A percentile compares a stretch with the other conserved stretches of the same genome.
Evolutionary conservation across 75 land plant genomes (phyloP).

Genomic region (Selaginella moellendorffii): DNA sequence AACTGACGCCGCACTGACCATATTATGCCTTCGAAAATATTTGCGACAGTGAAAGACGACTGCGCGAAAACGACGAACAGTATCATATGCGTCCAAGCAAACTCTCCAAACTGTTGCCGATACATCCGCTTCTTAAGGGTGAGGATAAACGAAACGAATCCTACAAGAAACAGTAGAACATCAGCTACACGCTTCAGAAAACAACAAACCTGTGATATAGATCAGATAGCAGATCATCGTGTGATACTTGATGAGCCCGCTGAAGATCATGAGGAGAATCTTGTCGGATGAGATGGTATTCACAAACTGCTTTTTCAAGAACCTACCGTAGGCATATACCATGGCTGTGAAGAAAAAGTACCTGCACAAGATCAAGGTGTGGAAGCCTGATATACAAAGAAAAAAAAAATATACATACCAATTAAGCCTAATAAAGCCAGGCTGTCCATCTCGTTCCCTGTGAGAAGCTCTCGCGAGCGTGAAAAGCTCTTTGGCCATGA

Average conservation of each 20-base stretch:
- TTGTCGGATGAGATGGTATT: slow-evolving; percentile 73
- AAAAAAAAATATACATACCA: slow-evolving; percentile 38
- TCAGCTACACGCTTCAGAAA: background rate
- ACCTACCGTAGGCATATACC: slow-evolving; percentile 86
- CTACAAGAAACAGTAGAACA: slow-evolving; percentile 22
- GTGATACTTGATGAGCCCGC: slow-evolving; percentile 70
- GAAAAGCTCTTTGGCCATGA: slow-evolving; percentile 83
- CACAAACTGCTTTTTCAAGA: slow-evolving; percentile 67
- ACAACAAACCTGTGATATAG: slow-evolving; percentile 63
- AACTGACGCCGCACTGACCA: slow-evolving; percentile 35
- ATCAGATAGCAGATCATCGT: slow-evolving; percentile 76
- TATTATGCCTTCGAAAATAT: slow-evolving; percentile 89
- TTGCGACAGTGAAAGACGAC: slow-evolving; percentile 88
- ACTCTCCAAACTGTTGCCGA: slow-evolving; percentile 91
- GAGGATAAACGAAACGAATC: slow-evolving; percentile 88
- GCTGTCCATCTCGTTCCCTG: slow-evolving; percentile 33
- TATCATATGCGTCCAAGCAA: slow-evolving; percentile 98
- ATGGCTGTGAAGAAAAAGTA: slow-evolving; percentile 94
- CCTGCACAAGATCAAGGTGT: slow-evolving; percentile 33
- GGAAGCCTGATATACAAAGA: slow-evolving; percentile 9
- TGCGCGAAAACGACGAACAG: slow-evolving; percentile 88
- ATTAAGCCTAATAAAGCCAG: slow-evolving; percentile 77
- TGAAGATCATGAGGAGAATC: slow-evolving; percentile 47
- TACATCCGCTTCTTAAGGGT: slow-evolving; percentile 75
- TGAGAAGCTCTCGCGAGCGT: slow-evolving; percentile 56